Evolutionary conservation across 306 rosid species (phyloP).

Genomic region (Styphnolobium japonicum): DNA sequence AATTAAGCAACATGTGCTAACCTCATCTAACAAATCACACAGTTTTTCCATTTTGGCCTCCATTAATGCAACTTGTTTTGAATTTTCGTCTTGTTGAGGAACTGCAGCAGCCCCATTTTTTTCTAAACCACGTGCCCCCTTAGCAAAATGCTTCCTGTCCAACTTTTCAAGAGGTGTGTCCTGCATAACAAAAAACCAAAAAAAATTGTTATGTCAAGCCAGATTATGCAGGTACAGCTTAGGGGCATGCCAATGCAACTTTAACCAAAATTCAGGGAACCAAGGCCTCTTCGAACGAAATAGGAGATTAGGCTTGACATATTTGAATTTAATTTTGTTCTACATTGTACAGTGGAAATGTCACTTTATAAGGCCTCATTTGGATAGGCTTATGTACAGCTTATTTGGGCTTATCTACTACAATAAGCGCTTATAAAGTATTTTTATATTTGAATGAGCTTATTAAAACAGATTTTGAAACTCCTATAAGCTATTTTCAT

Average conservation of each 20-base stretch:
- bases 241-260: neutral
- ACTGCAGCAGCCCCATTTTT: constrained; percentile 55
- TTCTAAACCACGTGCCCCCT: constrained; percentile 52
- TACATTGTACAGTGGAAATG: neutral
- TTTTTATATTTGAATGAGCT: too few species aligned
- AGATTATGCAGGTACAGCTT: neutral
- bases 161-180: constrained; percentile 79
- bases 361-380: neutral
- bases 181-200: constrained; percentile 45
- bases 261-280: constrained; percentile 16
- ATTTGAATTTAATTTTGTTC: neutral
- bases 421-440: too few species aligned
- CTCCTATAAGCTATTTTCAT: too few species aligned
- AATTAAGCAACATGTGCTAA: constrained; percentile 33
- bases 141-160: constrained; percentile 87
- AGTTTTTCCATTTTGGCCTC: constrained; percentile 73
- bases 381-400: too few species aligned
- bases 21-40: constrained; percentile 77
- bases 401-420: too few species aligned
- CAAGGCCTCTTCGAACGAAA: constrained; percentile 11
- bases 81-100: constrained; percentile 48
- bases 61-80: constrained; percentile 72
- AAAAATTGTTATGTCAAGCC: neutral
- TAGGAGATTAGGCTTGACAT: neutral
- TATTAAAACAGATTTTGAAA: too few species aligned